Evolutionary conservation across 768 basidiomycete species (phyloP), one percentile per base, ranked within the genome.

Genomic region (Psilocybe cubensis): DNA sequence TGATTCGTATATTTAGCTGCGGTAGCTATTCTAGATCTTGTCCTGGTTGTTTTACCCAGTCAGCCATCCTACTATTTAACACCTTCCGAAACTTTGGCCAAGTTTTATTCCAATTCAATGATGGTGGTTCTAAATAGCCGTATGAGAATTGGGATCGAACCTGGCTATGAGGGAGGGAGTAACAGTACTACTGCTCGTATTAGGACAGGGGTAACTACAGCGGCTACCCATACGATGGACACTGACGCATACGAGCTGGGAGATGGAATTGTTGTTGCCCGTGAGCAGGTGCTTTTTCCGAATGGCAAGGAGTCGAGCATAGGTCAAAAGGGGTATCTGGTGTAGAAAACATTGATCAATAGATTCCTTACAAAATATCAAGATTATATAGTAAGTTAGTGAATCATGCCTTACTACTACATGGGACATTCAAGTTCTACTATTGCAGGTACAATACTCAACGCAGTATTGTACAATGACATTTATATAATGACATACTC

Each of bases 81-180:
- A 12, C 35, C 59, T 5, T 58, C 57, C 1, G 57, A 47, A 23
- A 40, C 60, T 4, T 54, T 66, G 4, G 64, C 56, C 3, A 63
- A 63, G 44, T 51, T 66, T 11, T 66, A 66, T 35, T 58, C 56
- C 1, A 58, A 58, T 43, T 52, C 50, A 20, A 58, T 58, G 56
- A 58, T 58, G 56, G 56, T 46, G 5, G 44, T 58, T 5, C 23
- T 58, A n/a, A 66, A 66, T 33, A 63, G 59, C 27, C 40, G 64
- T 14, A 51, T 57, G 50, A 31, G 44, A 23, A 41, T 60, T 4
- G 41, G 54, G 14, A 35, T 20, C 11, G 43, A 51, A 2, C 35
- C 35, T 12, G 14, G 35, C 35, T 4, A 14, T 14, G 35, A 38
- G 35, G 35, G 10, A 17, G 14, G 10, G 10, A 38, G n/a, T 14